These are phyloP conservation scores for Scenedesmus sp. DNA, from an alignment of 163 green algal species.

Conservation along the genomic window DNA sequence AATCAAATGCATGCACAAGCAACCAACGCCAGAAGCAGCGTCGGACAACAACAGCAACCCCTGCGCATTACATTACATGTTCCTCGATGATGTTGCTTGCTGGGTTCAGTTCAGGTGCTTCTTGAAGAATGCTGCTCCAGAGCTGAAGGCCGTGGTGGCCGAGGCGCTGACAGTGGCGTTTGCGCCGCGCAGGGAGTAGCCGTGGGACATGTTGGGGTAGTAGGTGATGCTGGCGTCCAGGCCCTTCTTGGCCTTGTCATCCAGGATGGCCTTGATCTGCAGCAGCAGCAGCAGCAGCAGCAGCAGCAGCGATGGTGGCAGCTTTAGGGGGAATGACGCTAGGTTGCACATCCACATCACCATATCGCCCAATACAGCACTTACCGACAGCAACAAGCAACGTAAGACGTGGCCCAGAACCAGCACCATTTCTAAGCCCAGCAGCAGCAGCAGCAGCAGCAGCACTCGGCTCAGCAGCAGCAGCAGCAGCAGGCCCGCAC, in stretches of 20 bases:
- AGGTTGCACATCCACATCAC: too few relatives aligned
- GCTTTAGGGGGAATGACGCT: background rate
- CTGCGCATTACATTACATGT: background rate
- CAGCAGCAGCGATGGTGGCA: background rate
- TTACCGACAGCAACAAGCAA: too few relatives aligned
- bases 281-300: background rate
- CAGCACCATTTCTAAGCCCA: too few relatives aligned
- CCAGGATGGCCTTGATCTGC: conserved; percentile 8
- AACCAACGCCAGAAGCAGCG: too few relatives aligned
- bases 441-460: too few relatives aligned
- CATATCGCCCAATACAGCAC: too few relatives aligned
- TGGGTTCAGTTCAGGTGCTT: conserved; percentile 4
- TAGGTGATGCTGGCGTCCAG: conserved; percentile 7
- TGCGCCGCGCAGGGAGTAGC: conserved; percentile 12
- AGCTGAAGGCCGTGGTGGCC: background rate
- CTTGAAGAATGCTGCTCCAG: conserved; percentile 21
- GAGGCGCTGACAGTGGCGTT: background rate
- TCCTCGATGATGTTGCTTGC: background rate
- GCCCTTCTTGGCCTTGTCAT: background rate
- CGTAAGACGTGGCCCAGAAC: too few relatives aligned
- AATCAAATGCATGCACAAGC: too few relatives aligned
- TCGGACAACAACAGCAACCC: too few relatives aligned
- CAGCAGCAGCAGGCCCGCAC: background rate
- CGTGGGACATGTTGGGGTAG: conserved; percentile 33
- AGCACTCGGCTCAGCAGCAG: background rate